Evolutionary conservation across 2,329 filamentous ascomycete species (phyloP), one percentile per base, ranked within the genome.

Genomic region (Colletotrichum simmondsii): DNA sequence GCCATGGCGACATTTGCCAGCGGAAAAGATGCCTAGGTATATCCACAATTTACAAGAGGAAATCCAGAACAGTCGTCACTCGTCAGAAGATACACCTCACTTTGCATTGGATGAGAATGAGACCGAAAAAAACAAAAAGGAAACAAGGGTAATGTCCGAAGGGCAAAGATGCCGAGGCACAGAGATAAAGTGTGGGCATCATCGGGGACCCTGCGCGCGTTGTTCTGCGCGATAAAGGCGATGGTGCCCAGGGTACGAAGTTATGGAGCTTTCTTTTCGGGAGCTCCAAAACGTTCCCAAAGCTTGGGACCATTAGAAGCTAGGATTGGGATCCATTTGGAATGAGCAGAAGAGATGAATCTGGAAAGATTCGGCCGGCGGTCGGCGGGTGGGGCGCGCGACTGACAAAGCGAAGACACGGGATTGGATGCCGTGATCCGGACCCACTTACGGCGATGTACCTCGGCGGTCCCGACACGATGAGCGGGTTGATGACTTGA

Each of bases 101-200:
- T 11, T 19, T 49, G 42, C 42, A 49, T 49, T 49, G 53, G 53
- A 28, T 24, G 53, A 56, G 10, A 56, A 28, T 16, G 22, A 56
- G n/a, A 56, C 8, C 19, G n/a, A 56, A 56, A 26, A 16, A 56
- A 56, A 16, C 24, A 37, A 59, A n/a, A n/a, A 22, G 54, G 46
- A 30, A 65, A 24, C 28, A 30, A 61, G 70, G 26, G 66, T 30
- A 70, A 70, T 72, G 60, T 70, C 70, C 70, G 66, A 70, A 60
- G 32, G 14, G 11, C 28, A 28, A 54, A 69, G 59, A 72, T 72
- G 69, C 70, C 70, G 70, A 72, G 70, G 70, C 53, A 65, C 70
- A 19, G 49, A 46, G 65, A 56, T 46, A 59, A 42, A 26, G 54
- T 64, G 60, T 59, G 69, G 59, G 30, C 58, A 57, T 30, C 14